These are phyloP conservation scores for Trichophyton mentagrophytes DNA, from an alignment of 2,329 filamentous ascomycete genomes.

Conservation along the genomic window DNA sequence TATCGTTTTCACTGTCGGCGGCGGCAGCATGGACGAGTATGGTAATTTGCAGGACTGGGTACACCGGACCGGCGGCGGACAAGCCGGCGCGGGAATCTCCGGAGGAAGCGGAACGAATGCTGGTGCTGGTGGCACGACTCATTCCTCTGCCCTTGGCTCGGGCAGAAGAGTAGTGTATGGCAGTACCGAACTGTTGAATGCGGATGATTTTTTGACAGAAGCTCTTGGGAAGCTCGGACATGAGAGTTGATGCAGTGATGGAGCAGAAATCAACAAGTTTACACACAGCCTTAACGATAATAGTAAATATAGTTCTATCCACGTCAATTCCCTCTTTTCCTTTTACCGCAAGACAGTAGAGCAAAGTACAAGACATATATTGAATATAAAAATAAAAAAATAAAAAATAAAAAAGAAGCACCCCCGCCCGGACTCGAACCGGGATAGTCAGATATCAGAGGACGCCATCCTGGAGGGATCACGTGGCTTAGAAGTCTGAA, in stretches of 20 bases:
- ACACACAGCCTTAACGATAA: neutral
- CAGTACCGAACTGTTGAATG: constrained; percentile 63
- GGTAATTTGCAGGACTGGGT: constrained; percentile 97
- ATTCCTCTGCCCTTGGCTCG: constrained; percentile 36
- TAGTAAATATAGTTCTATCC: too few relatives aligned
- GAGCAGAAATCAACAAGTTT: neutral
- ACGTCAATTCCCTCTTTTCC: too few relatives aligned
- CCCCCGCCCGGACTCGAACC: constrained; percentile 3
- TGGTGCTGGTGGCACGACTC: constrained; percentile 11
- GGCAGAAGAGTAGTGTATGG: constrained; percentile 84
- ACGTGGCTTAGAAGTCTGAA: constrained; percentile 3
- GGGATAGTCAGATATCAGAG: constrained; percentile 3
- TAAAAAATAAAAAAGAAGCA: neutral
- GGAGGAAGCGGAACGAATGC: constrained; percentile 25
- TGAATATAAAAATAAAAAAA: neutral
- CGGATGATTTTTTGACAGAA: constrained; percentile 47
- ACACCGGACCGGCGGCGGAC: constrained; percentile 50
- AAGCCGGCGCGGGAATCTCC: constrained; percentile 43
- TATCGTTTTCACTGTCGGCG: constrained; percentile 88
- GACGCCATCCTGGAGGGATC: neutral
- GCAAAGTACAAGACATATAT: too few relatives aligned
- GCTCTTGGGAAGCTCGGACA: constrained; percentile 45
- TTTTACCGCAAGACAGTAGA: too few relatives aligned
- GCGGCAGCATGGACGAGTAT: constrained; percentile 98
- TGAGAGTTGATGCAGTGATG: constrained; percentile 31